These are phyloP conservation scores for Trichoderma orchidacearum DNA, from an alignment of 495 filamentous ascomycete species.

Conservation along the genomic window DNA sequence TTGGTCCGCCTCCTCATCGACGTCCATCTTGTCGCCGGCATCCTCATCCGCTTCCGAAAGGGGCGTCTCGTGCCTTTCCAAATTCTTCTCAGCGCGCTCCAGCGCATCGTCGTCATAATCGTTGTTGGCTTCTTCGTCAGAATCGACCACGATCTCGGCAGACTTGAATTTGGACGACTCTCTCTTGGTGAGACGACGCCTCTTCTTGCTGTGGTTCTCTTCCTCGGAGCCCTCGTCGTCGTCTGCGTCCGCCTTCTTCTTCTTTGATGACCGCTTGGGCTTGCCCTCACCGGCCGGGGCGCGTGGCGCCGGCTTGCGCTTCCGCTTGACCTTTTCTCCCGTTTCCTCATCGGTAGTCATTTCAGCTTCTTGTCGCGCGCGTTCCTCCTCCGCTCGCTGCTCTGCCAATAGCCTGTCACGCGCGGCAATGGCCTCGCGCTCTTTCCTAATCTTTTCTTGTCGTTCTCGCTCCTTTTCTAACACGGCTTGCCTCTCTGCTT, in stretches of 20 bases:
- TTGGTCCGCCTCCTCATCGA: slow-evolving; percentile 18
- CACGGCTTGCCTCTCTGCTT: slow-evolving; percentile 53
- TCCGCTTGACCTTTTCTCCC: slow-evolving; percentile 59
- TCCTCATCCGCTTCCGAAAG: slow-evolving; percentile 11
- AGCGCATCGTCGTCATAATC: slow-evolving; percentile 26
- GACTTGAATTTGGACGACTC: slow-evolving; percentile 58
- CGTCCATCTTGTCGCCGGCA: slow-evolving; percentile 9
- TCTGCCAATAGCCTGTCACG: slow-evolving; percentile 58
- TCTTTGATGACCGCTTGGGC: slow-evolving; percentile 41
- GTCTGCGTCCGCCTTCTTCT: slow-evolving; percentile 51
- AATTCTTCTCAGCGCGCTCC: slow-evolving; percentile 24
- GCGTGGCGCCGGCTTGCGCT: slow-evolving; percentile 42
- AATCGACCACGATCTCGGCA: slow-evolving; percentile 65
- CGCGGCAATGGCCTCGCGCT: slow-evolving; percentile 66
- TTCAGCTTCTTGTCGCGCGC: slow-evolving; percentile 50
- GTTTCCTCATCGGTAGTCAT: slow-evolving; percentile 65
- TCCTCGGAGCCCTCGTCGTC: slow-evolving; percentile 32
- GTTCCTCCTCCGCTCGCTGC: slow-evolving; percentile 59
- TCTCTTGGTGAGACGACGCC: slow-evolving; percentile 45
- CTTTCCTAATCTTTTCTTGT: slow-evolving; percentile 64
- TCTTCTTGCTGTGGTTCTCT: slow-evolving; percentile 42
- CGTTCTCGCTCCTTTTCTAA: slow-evolving; percentile 55
- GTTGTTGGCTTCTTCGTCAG: slow-evolving; percentile 29
- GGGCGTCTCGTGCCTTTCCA: slow-evolving; percentile 16
- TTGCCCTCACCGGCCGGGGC: slow-evolving; percentile 30